A percentile compares a stretch with the other conserved stretches of the same genome.
Evolutionary conservation across 345 rosid genomes (phyloP).

Genomic region (Populus euphratica): DNA sequence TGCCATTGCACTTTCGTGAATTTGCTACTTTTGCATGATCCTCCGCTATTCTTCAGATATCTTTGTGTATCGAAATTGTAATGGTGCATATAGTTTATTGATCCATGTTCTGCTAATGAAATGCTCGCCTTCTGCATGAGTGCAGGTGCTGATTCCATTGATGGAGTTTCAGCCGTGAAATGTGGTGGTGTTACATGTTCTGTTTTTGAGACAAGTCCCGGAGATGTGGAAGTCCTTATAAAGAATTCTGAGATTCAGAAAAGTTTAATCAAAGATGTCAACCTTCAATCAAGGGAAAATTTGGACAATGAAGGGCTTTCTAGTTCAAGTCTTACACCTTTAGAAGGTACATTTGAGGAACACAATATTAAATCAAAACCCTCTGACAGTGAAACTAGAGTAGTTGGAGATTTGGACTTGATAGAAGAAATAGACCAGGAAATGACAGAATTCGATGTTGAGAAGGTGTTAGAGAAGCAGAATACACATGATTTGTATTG

Average conservation of each 20-base stretch:
- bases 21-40: background rate
- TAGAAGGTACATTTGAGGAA: slow-evolving; percentile 1
- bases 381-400: slow-evolving; percentile 17
- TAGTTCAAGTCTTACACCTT: slow-evolving; percentile 27
- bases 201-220: slow-evolving; percentile 13
- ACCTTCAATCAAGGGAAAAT: slow-evolving; percentile 3
- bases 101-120: background rate
- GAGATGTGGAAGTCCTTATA: slow-evolving; percentile 3
- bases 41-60: background rate
- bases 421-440: slow-evolving; percentile 46
- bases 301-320: slow-evolving; percentile 12
- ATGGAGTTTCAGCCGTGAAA: slow-evolving; percentile 29
- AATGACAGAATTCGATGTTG: slow-evolving; percentile 50
- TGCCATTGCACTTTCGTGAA: background rate
- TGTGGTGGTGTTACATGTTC: slow-evolving; percentile 19
- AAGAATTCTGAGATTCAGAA: slow-evolving; percentile 22
- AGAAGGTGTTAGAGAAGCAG: slow-evolving; percentile 60
- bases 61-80: background rate
- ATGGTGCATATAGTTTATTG: background rate
- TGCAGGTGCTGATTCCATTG: slow-evolving; percentile 39
- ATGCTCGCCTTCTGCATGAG: slow-evolving; percentile 19
- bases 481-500: slow-evolving; percentile 73
- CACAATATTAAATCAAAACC: background rate
- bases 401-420: slow-evolving; percentile 25
- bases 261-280: slow-evolving; percentile 17